These are phyloP conservation scores for Russula virescens DNA, from an alignment of 768 basidiomycete species.

Conservation along the genomic window DNA sequence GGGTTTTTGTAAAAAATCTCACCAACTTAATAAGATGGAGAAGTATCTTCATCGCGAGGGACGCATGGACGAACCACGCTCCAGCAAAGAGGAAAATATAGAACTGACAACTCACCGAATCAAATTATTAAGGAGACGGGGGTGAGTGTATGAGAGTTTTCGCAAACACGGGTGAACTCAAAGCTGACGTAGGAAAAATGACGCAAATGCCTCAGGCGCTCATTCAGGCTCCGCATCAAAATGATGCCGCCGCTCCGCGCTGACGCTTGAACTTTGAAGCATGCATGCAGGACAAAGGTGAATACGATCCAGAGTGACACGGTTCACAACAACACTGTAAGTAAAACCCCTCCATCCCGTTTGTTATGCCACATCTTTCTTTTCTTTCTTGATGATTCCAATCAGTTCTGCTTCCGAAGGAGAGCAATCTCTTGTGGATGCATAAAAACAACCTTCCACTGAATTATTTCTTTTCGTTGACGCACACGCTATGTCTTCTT, in stretches of 20 bases:
- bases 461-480: background rate
- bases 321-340: background rate
- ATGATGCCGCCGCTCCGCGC: too few species aligned
- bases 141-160: too few species aligned
- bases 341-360: background rate
- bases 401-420: slow-evolving; percentile 28
- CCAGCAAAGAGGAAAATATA: background rate
- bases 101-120: slow-evolving; percentile 14
- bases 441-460: slow-evolving; percentile 1
- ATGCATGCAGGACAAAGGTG: too few species aligned
- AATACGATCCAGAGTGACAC: background rate
- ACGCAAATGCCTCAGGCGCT: background rate
- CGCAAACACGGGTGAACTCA: too few species aligned
- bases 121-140: background rate
- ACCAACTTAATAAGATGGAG: slow-evolving; percentile 25
- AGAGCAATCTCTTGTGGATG: slow-evolving; percentile 25
- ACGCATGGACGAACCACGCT: background rate
- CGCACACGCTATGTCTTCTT: background rate
- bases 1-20: slow-evolving; percentile 15
- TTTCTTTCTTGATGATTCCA: slow-evolving; percentile 16
- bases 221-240: slow-evolving; percentile 15
- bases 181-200: too few species aligned
- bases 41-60: slow-evolving; percentile 24
- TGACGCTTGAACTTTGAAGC: too few species aligned
- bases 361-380: background rate